Base-by-base conservation (phyloP, 2,329 filamentous ascomycete species). In the Leptographium lundbergii region DNA sequence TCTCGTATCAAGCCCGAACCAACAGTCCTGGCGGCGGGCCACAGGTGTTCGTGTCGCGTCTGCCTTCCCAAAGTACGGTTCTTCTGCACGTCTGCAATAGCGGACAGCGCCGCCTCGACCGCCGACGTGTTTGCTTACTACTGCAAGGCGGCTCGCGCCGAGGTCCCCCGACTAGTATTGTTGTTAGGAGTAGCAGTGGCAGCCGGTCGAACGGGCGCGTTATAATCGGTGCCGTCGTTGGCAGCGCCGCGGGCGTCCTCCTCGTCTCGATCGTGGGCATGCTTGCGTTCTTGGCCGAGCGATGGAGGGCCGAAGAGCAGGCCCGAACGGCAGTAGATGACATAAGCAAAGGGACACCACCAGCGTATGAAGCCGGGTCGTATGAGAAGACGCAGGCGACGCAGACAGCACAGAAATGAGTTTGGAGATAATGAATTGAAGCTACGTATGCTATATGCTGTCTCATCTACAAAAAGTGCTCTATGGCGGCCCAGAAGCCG, bases 401-500 rank as follows among this genome's bases (percentile, higher is more conserved):
- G 48, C 25, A 51, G 25, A 7, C 22, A 14, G 48, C 7, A 17
- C 25, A 51, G 22, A 51, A 27, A 51, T 25, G 48, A 50, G 9
- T 13, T 13, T 25, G 17, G 9, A 51, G 48, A 27, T 9, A 17
- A 19, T 27, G 11, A 19, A 51, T n/a, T 6, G 14, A 45, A n/a
- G 17, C 6, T 5, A 42, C 42, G 1, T 45, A 45, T 45, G 4
- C 19, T 34, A 34, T 34, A 29, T 4, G 32, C 32, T 34, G 10
- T 34, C 32, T 34, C n/a, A 25, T 2, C 48, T 51, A 65, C 34
- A 66, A 13, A 42, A 64, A 61, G 7, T 63, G 54, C 56, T 64
- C 36, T 2, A 65, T 42, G n/a, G 34, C 51, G 22, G 60, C 60
- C 64, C 63, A 65, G 63, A 88, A 88, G 10, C 70, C 74, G 50